Conservation (phyloP, 306 rosid genomes). For the Vigna unguiculata region DNA sequence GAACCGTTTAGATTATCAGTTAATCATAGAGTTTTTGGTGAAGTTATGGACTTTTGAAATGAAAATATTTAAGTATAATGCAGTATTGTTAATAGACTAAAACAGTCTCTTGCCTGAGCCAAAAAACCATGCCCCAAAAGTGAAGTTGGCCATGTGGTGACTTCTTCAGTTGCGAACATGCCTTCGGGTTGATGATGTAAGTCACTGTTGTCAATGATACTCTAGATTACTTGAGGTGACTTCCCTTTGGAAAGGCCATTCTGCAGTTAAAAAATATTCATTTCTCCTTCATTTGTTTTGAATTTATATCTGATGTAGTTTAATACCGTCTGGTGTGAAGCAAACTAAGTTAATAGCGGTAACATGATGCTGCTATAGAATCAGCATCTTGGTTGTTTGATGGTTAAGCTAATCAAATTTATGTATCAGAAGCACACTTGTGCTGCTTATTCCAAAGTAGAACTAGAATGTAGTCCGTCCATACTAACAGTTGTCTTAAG, state of each 20-base stretch:
- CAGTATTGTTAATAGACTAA: neutral
- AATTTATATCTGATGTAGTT: neutral
- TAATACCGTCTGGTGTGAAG: neutral
- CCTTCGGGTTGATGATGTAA: too few relatives aligned
- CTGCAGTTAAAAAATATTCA: neutral
- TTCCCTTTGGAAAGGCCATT: neutral
- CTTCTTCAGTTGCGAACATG: too few relatives aligned
- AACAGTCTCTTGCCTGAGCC: neutral
- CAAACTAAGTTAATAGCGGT: neutral
- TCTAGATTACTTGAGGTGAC: neutral
- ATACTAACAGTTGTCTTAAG: neutral
- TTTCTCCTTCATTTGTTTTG: neutral
- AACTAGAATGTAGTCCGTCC: conserved; percentile 5
- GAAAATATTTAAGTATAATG: neutral
- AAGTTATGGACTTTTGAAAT: neutral
- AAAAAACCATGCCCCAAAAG: neutral
- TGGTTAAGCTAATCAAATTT: neutral
- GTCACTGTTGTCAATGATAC: neutral
- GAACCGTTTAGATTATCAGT: conserved; percentile 2
- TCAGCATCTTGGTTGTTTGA: conserved; percentile 4
- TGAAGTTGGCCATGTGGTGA: too few relatives aligned
- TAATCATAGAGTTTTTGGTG: neutral
- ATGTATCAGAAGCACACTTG: neutral
- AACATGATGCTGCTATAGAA: neutral
- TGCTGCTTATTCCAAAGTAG: conserved; percentile 2